phyloP scores from a whole-genome alignment of 225 moss, liverwort and hornwort species.

The Straminergon stramineum region DNA sequence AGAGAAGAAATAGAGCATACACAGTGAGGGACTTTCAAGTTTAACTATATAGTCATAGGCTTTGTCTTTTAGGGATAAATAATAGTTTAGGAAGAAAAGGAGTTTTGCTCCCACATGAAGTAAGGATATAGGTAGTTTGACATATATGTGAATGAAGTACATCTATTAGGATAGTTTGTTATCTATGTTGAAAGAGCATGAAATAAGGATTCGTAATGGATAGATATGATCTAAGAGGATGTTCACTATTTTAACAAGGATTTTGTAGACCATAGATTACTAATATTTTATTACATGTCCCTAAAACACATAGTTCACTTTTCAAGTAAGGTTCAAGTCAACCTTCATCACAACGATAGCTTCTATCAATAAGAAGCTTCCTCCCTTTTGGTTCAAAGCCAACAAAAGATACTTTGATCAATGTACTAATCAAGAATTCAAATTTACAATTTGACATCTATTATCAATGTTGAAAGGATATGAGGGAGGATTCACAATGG shows the following conservation, averaged over 20 bases:
- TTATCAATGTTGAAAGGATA: accelerated
- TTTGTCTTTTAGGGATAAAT: accelerated
- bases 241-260: accelerated
- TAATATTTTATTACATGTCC: accelerated
- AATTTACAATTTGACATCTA: neutral
- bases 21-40: accelerated
- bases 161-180: accelerated
- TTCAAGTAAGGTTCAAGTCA: neutral
- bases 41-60: accelerated
- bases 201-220: neutral
- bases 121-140: neutral
- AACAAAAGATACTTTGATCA: accelerated
- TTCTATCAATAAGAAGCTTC: accelerated
- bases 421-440: neutral
- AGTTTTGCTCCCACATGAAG: accelerated
- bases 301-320: neutral
- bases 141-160: neutral
- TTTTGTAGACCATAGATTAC: neutral
- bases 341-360: accelerated
- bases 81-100: neutral
- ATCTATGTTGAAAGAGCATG: neutral
- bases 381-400: accelerated
- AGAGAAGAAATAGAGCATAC: neutral
- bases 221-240: neutral
- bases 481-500: neutral